A percentile compares a stretch with the other conserved stretches of the same genome.
phyloP scores from a whole-genome alignment of 495 filamentous ascomycete genomes.

The Neohortaea acidophila region DNA sequence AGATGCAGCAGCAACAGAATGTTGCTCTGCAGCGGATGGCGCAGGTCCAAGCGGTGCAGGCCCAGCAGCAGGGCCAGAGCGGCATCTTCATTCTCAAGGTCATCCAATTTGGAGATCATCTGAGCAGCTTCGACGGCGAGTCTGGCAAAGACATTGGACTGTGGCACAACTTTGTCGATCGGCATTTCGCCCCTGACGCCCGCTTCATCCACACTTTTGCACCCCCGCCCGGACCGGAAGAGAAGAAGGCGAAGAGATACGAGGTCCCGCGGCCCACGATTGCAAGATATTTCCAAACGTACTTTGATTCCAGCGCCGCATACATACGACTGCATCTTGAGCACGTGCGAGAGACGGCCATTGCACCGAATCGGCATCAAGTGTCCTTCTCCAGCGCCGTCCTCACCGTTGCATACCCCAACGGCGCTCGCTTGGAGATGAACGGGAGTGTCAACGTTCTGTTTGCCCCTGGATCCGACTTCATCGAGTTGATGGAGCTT shows the following conservation, averaged over 20 bases:
- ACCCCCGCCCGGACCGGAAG: constrained; percentile 36
- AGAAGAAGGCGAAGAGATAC: constrained; percentile 45
- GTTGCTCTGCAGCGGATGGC: constrained; percentile 12
- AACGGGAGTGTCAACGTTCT: constrained; percentile 4
- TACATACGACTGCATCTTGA: constrained; percentile 65
- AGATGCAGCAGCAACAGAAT: constrained; percentile 7
- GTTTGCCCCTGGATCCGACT: constrained; percentile 15
- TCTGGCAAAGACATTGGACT: constrained; percentile 43
- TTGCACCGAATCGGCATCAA: constrained; percentile 3
- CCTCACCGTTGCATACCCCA: constrained; percentile 10
- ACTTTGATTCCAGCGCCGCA: constrained; percentile 68
- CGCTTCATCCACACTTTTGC: constrained; percentile 41
- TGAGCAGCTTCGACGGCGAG: constrained; percentile 49
- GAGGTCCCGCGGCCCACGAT: constrained; percentile 62
- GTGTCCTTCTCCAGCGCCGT: constrained; percentile 8
- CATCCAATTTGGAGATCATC: constrained; percentile 51
- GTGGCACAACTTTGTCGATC: constrained; percentile 62
- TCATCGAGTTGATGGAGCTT: constrained; percentile 22
- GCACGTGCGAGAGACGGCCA: constrained; percentile 28
- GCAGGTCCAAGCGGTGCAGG: constrained; percentile 15
- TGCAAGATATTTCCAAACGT: constrained; percentile 64
- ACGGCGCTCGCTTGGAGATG: constrained; percentile 14
- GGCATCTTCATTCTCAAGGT: constrained; percentile 47
- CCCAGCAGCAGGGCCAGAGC: constrained; percentile 14
- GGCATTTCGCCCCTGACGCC: constrained; percentile 57